Percentiles rank a stretch among this genome's conserved stretches.
Evolutionary conservation across 2,329 filamentous ascomycete genomes (phyloP).

Genomic region (Cercospora nicotianae): DNA sequence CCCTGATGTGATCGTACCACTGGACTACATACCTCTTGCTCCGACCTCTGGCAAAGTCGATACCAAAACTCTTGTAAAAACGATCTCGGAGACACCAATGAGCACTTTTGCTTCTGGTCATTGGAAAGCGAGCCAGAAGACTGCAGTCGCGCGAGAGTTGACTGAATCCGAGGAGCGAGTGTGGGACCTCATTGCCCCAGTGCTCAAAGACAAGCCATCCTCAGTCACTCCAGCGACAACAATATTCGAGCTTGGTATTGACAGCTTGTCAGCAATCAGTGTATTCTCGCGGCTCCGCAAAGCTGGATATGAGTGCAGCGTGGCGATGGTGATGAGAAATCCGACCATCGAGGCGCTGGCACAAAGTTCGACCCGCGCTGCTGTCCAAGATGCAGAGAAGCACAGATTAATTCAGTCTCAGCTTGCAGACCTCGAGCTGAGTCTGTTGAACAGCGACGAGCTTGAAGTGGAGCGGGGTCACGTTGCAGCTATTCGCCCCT

Average conservation of each 20-base stretch:
- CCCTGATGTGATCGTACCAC: constrained; percentile 20
- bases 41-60: constrained; percentile 23
- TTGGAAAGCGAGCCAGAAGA: background rate
- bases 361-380: background rate
- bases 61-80: constrained; percentile 19
- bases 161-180: constrained; percentile 15
- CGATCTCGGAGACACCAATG: constrained; percentile 16
- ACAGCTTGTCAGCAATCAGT: constrained; percentile 23
- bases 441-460: background rate
- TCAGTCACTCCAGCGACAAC: constrained; percentile 11
- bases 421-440: background rate
- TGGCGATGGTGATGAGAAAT: constrained; percentile 23
- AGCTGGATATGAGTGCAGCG: constrained; percentile 20
- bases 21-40: constrained; percentile 21
- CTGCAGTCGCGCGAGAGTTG: background rate
- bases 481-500: constrained; percentile 14
- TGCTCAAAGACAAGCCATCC: constrained; percentile 18
- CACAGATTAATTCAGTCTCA: background rate
- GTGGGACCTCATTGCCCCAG: constrained; percentile 7
- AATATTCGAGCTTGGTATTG: constrained; percentile 22
- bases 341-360: constrained; percentile 20
- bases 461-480: background rate
- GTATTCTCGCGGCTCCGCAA: constrained; percentile 20
- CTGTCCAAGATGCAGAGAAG: background rate
- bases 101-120: constrained; percentile 12